phyloP scores from a whole-genome alignment of 148 eudicot genomes.

The Cornus suecica region DNA sequence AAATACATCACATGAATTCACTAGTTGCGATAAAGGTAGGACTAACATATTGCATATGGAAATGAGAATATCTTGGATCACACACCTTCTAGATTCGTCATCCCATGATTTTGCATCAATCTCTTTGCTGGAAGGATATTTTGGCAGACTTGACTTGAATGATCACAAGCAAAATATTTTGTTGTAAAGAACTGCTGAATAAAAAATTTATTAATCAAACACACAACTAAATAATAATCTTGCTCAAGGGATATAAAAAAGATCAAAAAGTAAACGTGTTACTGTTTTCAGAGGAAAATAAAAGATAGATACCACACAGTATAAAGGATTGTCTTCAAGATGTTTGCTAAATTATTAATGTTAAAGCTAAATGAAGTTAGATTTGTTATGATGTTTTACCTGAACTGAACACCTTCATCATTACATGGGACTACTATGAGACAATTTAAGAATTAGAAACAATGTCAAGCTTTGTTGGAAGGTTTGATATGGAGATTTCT shows the following conservation, averaged over 20 bases:
- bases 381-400: too few relatives aligned
- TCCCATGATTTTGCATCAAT: conserved; percentile 88
- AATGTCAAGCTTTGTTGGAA: too few relatives aligned
- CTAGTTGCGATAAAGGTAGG: not conserved
- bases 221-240: not conserved
- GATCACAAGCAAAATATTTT: conserved; percentile 71
- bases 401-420: not conserved
- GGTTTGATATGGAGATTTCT: too few relatives aligned
- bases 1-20: not conserved
- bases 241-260: not conserved
- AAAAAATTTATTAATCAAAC: not conserved
- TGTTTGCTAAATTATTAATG: too few relatives aligned
- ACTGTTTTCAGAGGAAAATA: too few relatives aligned
- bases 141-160: conserved; percentile 76
- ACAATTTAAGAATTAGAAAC: too few relatives aligned
- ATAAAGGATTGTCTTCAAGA: too few relatives aligned
- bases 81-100: conserved; percentile 69
- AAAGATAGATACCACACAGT: too few relatives aligned
- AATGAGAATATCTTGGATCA: not conserved
- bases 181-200: conserved; percentile 63
- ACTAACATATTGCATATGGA: not conserved
- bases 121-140: conserved; percentile 96
- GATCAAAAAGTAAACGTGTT: too few relatives aligned
- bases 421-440: too few relatives aligned
- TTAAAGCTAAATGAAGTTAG: too few relatives aligned